Evolutionary conservation across 805 yeast species (phyloP).

Genomic region (Cyberlindnera sargentensis): DNA sequence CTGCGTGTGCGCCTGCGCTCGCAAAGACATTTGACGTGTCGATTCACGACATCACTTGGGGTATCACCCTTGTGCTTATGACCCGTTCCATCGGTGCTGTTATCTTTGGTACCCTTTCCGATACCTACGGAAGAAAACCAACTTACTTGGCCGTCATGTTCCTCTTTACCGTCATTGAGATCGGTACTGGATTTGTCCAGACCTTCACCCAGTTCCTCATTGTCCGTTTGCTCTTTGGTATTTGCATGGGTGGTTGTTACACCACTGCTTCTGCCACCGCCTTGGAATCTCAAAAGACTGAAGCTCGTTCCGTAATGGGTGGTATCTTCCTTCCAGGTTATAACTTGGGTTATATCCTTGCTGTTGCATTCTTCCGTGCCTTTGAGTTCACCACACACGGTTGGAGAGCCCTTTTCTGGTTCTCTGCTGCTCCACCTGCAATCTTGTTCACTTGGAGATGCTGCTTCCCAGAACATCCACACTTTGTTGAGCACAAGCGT

Average conservation of each 20-base stretch:
- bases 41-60: conserved; percentile 58
- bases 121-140: conserved; percentile 61
- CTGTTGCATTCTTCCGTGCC: conserved; percentile 60
- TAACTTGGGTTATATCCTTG: conserved; percentile 61
- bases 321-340: conserved; percentile 55
- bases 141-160: conserved; percentile 49
- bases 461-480: conserved; percentile 53
- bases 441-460: conserved; percentile 52
- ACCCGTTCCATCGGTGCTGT: conserved; percentile 63
- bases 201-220: conserved; percentile 53
- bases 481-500: conserved; percentile 32
- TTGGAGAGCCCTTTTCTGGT: conserved; percentile 74
- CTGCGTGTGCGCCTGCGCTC: conserved; percentile 45
- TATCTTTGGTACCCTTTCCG: conserved; percentile 55
- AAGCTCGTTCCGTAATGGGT: conserved; percentile 53
- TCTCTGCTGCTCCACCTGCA: conserved; percentile 60
- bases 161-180: conserved; percentile 47
- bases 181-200: conserved; percentile 60
- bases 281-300: conserved; percentile 54
- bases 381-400: conserved; percentile 42
- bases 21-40: conserved; percentile 40
- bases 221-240: conserved; percentile 58
- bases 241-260: conserved; percentile 67
- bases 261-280: conserved; percentile 63
- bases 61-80: conserved; percentile 66